A percentile compares a stretch with the other conserved stretches of the same genome.
Evolutionary conservation across 2,329 filamentous ascomycete species (phyloP).

Genomic region (Plectosphaerella plurivora): DNA sequence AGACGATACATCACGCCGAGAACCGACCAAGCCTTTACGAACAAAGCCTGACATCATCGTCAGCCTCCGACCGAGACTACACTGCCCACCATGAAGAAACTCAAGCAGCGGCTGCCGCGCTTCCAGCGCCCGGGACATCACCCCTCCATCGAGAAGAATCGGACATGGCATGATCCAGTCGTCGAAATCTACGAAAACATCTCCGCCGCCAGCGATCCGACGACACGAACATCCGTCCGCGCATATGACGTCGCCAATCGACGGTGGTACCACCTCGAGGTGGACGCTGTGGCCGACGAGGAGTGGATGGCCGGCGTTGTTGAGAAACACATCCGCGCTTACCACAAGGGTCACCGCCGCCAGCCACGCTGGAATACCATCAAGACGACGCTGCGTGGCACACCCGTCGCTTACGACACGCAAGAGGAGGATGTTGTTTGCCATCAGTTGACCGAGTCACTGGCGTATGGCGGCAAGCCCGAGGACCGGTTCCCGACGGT

Average conservation of each 20-base stretch:
- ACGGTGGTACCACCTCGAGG: constrained; percentile 12
- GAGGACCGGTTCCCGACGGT: constrained; percentile 8
- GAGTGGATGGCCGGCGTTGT: constrained; percentile 3
- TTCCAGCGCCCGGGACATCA: background rate
- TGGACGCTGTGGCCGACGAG: constrained; percentile 7
- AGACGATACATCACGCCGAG: background rate
- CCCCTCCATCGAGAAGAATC: constrained; percentile 1
- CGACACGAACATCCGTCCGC: constrained; percentile 3
- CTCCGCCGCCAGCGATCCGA: background rate
- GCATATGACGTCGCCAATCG: constrained; percentile 13
- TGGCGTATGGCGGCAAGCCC: constrained; percentile 5
- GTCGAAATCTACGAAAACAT: constrained; percentile 10
- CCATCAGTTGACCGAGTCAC: constrained; percentile 3
- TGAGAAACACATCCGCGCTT: constrained; percentile 6
- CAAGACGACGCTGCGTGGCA: constrained; percentile 2
- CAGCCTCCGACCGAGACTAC: background rate
- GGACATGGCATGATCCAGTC: constrained; percentile 8
- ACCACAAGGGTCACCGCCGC: constrained; percentile 1
- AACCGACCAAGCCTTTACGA: background rate
- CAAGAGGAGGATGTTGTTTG: constrained; percentile 1
- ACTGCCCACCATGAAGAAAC: background rate
- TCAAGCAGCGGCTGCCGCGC: background rate
- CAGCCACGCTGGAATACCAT: constrained; percentile 6
- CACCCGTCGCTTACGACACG: constrained; percentile 1
- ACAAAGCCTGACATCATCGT: background rate